These are phyloP conservation scores for Penicillium brasilianum DNA, from an alignment of 2,329 filamentous ascomycete genomes.

Conservation along the genomic window DNA sequence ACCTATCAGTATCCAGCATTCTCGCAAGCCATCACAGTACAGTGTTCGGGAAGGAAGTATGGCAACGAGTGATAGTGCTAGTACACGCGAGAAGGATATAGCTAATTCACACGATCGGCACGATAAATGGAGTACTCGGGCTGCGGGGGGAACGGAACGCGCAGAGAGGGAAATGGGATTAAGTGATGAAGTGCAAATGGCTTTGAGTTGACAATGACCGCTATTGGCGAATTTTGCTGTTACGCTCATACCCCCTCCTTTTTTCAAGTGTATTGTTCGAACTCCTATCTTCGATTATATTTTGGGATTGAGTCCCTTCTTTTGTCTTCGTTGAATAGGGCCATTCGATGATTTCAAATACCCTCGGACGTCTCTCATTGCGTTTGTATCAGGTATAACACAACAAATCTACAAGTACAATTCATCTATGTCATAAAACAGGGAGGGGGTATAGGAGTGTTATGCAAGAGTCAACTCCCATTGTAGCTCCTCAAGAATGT, in stretches of 20 bases:
- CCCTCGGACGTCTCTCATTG: neutral
- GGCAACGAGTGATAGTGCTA: constrained; percentile 38
- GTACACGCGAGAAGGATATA: constrained; percentile 45
- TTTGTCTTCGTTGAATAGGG: neutral
- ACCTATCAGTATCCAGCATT: constrained; percentile 39
- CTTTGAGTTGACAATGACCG: constrained; percentile 64
- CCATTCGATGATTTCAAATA: neutral
- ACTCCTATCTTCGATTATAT: neutral
- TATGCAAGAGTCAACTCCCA: constrained; percentile 44
- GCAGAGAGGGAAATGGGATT: constrained; percentile 70
- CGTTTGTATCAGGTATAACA: neutral
- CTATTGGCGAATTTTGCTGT: neutral
- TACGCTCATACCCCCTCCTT: neutral
- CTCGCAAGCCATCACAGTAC: constrained; percentile 35
- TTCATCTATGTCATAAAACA: neutral
- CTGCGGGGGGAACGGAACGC: constrained; percentile 57
- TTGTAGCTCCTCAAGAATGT: constrained; percentile 38
- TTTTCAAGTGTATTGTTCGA: neutral
- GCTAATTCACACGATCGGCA: constrained; percentile 54
- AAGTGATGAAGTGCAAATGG: constrained; percentile 84
- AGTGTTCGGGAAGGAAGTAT: constrained; percentile 34
- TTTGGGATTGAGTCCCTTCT: neutral
- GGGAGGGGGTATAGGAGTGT: neutral
- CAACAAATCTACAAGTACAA: constrained; percentile 1
- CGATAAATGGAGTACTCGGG: constrained; percentile 60